Base-by-base conservation (phyloP, 2,329 filamentous ascomycete species). In the Bipolaris zeicola region DNA sequence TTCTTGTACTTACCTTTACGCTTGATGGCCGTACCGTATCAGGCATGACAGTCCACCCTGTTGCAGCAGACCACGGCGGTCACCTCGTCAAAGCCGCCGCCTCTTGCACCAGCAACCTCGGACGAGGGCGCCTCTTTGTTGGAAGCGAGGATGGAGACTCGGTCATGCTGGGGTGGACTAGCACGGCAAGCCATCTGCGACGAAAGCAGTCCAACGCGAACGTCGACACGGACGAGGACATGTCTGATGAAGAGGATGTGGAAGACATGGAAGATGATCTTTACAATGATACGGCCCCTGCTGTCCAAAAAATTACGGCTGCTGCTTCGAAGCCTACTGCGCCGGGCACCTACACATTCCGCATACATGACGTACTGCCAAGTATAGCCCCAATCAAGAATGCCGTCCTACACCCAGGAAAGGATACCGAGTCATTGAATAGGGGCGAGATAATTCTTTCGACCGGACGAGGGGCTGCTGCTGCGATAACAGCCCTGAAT, bases 11-110 rank as follows among this genome's bases (percentile, higher is more conserved):
- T 11, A 88, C 85, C 14, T 97, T 99, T 78, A 88, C 87, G 52
- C 85, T 97, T 58, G 93, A 97, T 72, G 95, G 96, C 14, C 86
- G 95, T 52, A 96, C 91, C 2, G 92, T 99, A 1, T 96, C 93
- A 24, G 92, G 92, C 1, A 82, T 99, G 58, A 86, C 84, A n/a
- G 78, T 99, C 50, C 87, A 85, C 61, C 77, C 85, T 37, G 80
- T 97, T 5, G 71, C 84, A 4, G 68, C 78, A 37, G 86, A 90
- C 51, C 81, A 83, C 22, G 89, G 90, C 8, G 89, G 89, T 6
- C 73, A 77, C 28, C 60, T 90, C 8, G 71, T 96, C 55, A 83
- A 83, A 46, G 82, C 83, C 39, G 79, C 83, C 20, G 84, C 88
- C 24, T 89, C 91, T 1, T 92, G 90, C 59, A 83, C 91, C 2